phyloP scores from a whole-genome alignment of 2,329 filamentous ascomycete genomes.

The Colletotrichum cordylinicola region DNA sequence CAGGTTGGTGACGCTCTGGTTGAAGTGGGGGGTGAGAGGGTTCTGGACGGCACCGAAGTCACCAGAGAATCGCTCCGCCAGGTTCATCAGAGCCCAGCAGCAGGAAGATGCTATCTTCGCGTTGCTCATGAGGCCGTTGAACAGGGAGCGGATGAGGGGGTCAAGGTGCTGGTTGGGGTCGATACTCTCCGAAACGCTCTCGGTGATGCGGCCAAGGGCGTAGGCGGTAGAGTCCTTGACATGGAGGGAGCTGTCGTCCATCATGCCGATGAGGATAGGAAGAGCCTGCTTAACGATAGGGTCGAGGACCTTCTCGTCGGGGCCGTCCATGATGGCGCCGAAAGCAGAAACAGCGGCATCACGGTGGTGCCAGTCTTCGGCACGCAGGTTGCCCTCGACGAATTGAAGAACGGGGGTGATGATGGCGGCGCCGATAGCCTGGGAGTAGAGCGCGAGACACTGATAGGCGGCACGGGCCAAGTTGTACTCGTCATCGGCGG shows the following conservation, averaged over 20 bases:
- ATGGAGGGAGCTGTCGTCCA: conserved; percentile 88
- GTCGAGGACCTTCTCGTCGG: conserved; percentile 89
- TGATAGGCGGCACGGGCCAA: conserved; percentile 94
- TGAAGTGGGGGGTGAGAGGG: conserved; percentile 88
- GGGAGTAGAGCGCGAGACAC: conserved; percentile 92
- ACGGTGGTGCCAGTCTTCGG: conserved; percentile 92
- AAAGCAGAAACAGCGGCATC: conserved; percentile 98
- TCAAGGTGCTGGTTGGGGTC: conserved; percentile 85
- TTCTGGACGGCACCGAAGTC: conserved; percentile 81
- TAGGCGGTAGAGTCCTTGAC: conserved; percentile 97
- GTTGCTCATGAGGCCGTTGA: conserved; percentile 86
- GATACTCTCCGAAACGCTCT: conserved; percentile 89
- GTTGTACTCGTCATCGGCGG: conserved; percentile 97
- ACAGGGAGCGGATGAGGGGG: conserved; percentile 84
- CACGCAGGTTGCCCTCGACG: conserved; percentile 88
- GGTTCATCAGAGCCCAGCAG: conserved; percentile 99
- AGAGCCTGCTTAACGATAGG: conserved; percentile 96
- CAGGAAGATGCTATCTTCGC: conserved; percentile 98
- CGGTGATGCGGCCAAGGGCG: conserved; percentile 93
- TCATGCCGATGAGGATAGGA: conserved; percentile 86
- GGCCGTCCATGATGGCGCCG: conserved; percentile 98
- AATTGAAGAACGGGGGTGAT: conserved; percentile 88
- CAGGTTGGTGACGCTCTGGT: conserved; percentile 86
- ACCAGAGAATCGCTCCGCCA: conserved; percentile 93
- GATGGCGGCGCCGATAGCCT: conserved; percentile 85